Evolutionary conservation across 306 rosid species (phyloP), one percentile per base, ranked within the genome.

Genomic region (Cucumis cinereus): DNA sequence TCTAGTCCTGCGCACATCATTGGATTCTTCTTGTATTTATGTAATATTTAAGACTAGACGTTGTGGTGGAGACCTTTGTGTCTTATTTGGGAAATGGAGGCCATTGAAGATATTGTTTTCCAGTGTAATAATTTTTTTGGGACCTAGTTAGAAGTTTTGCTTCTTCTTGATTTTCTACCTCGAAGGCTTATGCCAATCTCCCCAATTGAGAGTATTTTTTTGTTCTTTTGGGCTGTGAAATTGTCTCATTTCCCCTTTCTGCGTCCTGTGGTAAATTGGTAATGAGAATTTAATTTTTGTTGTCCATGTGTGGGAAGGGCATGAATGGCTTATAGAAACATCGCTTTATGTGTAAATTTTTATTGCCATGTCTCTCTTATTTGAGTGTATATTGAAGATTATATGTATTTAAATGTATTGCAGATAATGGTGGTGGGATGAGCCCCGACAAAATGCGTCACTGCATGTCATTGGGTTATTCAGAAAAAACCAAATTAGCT

Each of bases 371-470:
- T 22, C 22, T 26, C 50, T 59, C 76, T 62, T 23, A 47, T 76
- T 77, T 75, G 64, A 11, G 26, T 85, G 62, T 73, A 20, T 80
- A 20, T 80, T 87, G 79, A 87, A 93, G 98, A 93, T 87, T 87
- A 93, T 77, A 56, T 78, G 67, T 26, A 55, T 78, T 78, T 75
- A 67, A 17, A 38, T 86, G 71, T 69, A n/a, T 81, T 88, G 76
- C 91, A 95, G 99, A 95, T 89, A 88, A 95, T 81, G 99, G 99
- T 47, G 99, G 99, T 80, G 99, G 99, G 79, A 95, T 95, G 99
- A 84, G 84, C 87, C 98, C 99, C 3, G 97, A 95, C 74, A 95
- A 92, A 86, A 90, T 95, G 90, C 97, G 99, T 56, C 96, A 92
- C 68, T 95, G 99, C 96, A 89, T 95, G 97, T 95, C 99, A 0